Evolutionary conservation across 768 basidiomycete species (phyloP).

Genomic region (Mycena alexandri): DNA sequence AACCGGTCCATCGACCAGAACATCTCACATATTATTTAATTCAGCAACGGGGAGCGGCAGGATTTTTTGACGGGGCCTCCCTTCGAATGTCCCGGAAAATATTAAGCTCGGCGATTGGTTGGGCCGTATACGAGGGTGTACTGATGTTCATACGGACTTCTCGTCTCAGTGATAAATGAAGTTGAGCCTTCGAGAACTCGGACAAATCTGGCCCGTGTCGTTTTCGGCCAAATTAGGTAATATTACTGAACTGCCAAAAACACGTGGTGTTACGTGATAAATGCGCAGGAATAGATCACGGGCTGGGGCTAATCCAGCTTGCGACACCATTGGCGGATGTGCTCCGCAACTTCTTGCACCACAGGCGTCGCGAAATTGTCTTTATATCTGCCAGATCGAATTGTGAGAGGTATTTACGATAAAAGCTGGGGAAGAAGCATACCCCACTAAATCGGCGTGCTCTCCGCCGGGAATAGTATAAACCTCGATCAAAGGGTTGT

Average conservation of each 20-base stretch:
- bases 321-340: slow-evolving; percentile 17
- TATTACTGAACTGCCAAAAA: neutral
- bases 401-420: neutral
- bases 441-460: slow-evolving; percentile 14
- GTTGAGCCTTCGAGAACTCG: neutral
- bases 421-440: neutral
- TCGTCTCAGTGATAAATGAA: slow-evolving; percentile 20
- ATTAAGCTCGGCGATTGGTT: slow-evolving; percentile 89
- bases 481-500: slow-evolving; percentile 5
- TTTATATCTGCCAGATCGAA: slow-evolving; percentile 4
- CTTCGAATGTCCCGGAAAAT: slow-evolving; percentile 90
- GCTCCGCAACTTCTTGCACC: slow-evolving; percentile 9
- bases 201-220: neutral
- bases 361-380: slow-evolving; percentile 17
- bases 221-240: slow-evolving; percentile 15
- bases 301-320: slow-evolving; percentile 10
- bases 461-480: slow-evolving; percentile 9
- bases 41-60: slow-evolving; percentile 83
- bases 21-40: neutral
- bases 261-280: neutral
- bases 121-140: slow-evolving; percentile 90
- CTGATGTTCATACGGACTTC: slow-evolving; percentile 67
- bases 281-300: neutral
- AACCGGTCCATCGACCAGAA: neutral
- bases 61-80: slow-evolving; percentile 90